phyloP scores from a whole-genome alignment of 2,329 filamentous ascomycete genomes.

The Aulographum hederae region DNA sequence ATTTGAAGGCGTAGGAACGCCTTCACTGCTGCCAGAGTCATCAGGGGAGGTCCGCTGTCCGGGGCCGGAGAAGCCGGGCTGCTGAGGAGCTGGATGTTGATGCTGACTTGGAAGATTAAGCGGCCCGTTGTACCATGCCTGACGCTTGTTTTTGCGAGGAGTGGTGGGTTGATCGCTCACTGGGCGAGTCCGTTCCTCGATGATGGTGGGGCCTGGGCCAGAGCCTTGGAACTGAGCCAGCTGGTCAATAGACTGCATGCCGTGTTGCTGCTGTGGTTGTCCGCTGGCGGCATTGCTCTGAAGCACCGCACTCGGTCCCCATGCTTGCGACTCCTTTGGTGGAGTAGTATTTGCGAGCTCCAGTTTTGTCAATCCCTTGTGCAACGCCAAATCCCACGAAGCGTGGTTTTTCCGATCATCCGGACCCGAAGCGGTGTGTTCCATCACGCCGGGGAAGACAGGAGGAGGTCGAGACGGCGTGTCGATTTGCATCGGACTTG shows the following conservation, averaged over 20 bases:
- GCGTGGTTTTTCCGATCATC: no score
- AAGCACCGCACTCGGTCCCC: no score
- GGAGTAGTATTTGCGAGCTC: slow-evolving; percentile 2
- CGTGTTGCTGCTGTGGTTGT: no score
- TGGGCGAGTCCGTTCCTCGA: slow-evolving; percentile 11
- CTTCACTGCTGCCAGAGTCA: not conserved
- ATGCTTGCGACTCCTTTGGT: not conserved
- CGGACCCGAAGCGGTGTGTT: no score
- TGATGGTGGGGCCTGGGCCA: slow-evolving; percentile 10
- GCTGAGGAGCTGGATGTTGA: not conserved
- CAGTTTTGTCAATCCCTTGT: slow-evolving; percentile 3
- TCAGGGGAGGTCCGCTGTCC: slow-evolving; percentile 5
- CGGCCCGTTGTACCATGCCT: slow-evolving; percentile 53
- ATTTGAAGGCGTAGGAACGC: not conserved
- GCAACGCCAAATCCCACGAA: slow-evolving; percentile 3
- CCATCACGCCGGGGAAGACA: no score
- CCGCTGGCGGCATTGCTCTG: no score
- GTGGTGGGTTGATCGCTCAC: slow-evolving; percentile 25
- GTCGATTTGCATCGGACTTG: slow-evolving; percentile 67
- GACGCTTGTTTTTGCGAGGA: slow-evolving; percentile 43
- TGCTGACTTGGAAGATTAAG: slow-evolving; percentile 7
- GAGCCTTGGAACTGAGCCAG: no score
- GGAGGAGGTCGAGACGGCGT: slow-evolving; percentile 23
- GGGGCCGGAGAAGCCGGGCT: slow-evolving; percentile 1
- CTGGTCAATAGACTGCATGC: no score